These are phyloP conservation scores for Phytopythium mirpurense DNA, from an alignment of 352 stramenopile genomes.

Conservation along the genomic window DNA sequence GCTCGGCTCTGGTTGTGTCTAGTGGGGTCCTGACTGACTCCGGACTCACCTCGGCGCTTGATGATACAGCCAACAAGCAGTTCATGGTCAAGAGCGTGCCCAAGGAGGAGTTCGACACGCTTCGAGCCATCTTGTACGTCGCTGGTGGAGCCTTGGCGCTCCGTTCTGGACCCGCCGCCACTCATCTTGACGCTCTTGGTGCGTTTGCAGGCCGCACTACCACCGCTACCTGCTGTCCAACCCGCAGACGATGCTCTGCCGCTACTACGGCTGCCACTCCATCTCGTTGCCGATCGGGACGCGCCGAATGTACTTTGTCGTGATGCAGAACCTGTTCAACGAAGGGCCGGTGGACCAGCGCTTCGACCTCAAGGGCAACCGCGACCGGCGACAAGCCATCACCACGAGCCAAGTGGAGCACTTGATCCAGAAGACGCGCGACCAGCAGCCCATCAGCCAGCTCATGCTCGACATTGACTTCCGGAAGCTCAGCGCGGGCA, in stretches of 20 bases:
- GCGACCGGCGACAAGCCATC: conserved; percentile 67
- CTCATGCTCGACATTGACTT: conserved; percentile 89
- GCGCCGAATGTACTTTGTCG: conserved; percentile 85
- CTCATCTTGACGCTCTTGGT: neutral
- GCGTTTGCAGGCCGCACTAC: conserved; percentile 51
- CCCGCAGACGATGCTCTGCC: conserved; percentile 65
- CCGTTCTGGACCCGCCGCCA: neutral
- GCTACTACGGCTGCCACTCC: conserved; percentile 83
- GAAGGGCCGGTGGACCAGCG: conserved; percentile 72
- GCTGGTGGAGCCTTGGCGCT: neutral
- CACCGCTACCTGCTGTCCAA: conserved; percentile 76
- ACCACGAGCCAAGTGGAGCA: conserved; percentile 47
- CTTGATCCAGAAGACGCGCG: conserved; percentile 59
- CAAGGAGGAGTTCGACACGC: conserved; percentile 79
- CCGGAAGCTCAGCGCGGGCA: conserved; percentile 59
- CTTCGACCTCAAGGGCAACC: conserved; percentile 82
- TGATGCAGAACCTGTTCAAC: conserved; percentile 87
- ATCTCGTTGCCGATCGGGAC: conserved; percentile 82
- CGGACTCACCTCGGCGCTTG: neutral
- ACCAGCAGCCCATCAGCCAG: conserved; percentile 52
- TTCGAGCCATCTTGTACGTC: conserved; percentile 70
- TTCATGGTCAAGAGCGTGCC: conserved; percentile 88
- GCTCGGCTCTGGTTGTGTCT: too few relatives aligned
- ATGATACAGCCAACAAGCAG: conserved; percentile 60
- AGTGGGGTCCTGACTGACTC: too few relatives aligned